Percentiles rank a stretch among this genome's conserved stretches.
Conservation (phyloP, 768 basidiomycete species). For the Russula emetica region DNA sequence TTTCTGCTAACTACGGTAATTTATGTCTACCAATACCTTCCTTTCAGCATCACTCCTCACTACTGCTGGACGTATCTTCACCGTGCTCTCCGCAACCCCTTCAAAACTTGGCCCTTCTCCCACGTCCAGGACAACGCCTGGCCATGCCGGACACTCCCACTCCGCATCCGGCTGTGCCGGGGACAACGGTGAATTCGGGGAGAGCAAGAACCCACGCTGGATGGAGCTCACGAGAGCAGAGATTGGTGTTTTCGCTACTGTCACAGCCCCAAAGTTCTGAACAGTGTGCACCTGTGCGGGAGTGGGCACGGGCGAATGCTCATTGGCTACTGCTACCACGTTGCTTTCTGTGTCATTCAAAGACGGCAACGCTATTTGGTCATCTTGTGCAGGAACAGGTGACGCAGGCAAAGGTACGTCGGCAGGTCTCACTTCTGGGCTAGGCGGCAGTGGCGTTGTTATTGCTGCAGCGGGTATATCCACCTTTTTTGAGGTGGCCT, state of each 20-base stretch:
- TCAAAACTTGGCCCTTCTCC: conserved; percentile 21
- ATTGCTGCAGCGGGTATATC: conserved; percentile 8
- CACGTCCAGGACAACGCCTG: conserved; percentile 9
- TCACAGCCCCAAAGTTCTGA: background rate
- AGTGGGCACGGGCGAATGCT: background rate
- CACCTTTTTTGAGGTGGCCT: conserved; percentile 1
- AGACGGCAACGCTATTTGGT: background rate
- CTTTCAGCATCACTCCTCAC: conserved; percentile 15
- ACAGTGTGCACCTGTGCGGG: background rate
- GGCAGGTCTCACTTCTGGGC: conserved; percentile 17
- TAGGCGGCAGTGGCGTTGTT: conserved; percentile 11
- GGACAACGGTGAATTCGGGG: conserved; percentile 58
- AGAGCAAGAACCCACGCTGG: conserved; percentile 63
- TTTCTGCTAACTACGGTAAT: conserved; percentile 8
- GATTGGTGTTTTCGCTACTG: conserved; percentile 49
- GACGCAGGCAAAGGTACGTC: conserved; percentile 23
- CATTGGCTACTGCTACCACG: background rate
- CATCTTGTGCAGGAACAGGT: conserved; percentile 3
- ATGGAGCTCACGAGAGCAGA: conserved; percentile 54
- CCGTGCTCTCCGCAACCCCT: conserved; percentile 21
- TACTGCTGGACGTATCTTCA: conserved; percentile 9
- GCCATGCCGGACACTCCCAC: conserved; percentile 26
- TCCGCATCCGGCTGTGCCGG: conserved; percentile 46
- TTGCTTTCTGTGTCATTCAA: background rate
- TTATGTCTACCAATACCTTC: conserved; percentile 24